phyloP scores from a whole-genome alignment of 768 basidiomycete genomes.

The Leccinum boreale region DNA sequence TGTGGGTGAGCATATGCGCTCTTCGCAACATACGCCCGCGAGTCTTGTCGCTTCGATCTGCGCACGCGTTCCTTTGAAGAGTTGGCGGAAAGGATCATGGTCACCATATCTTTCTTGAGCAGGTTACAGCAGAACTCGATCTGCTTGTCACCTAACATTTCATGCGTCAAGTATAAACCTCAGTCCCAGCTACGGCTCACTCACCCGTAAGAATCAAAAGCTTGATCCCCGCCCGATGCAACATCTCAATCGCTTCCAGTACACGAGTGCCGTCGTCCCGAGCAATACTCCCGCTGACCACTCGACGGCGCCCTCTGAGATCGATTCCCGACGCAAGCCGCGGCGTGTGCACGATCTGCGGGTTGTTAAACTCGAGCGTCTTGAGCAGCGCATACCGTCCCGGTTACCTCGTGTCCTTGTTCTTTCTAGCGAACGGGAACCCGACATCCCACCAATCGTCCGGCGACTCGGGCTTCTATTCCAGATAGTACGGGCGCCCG shows the following conservation, averaged over 20 bases:
- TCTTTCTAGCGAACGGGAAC: conserved; percentile 80
- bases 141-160: too few species aligned
- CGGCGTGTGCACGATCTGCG: conserved; percentile 84
- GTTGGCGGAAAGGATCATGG: too few species aligned
- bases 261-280: conserved; percentile 94
- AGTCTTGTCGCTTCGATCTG: too few species aligned
- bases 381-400: conserved; percentile 80
- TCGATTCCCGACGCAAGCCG: conserved; percentile 80
- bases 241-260: conserved; percentile 88
- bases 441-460: conserved; percentile 81
- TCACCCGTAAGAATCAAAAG: conserved; percentile 75
- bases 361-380: conserved; percentile 89
- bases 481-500: conserved; percentile 56
- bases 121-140: too few species aligned
- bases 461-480: conserved; percentile 95
- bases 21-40: too few species aligned
- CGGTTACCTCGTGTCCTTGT: conserved; percentile 72
- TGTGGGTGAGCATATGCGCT: too few species aligned
- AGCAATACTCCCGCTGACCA: conserved; percentile 81
- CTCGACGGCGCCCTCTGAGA: conserved; percentile 72
- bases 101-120: too few species aligned
- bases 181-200: not conserved
- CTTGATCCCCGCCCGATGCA: conserved; percentile 94
- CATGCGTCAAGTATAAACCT: too few species aligned
- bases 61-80: too few species aligned